Evolutionary conservation across 108 stramenopile genomes (phyloP).

Genomic region (Fistulifera pelliculosa): DNA sequence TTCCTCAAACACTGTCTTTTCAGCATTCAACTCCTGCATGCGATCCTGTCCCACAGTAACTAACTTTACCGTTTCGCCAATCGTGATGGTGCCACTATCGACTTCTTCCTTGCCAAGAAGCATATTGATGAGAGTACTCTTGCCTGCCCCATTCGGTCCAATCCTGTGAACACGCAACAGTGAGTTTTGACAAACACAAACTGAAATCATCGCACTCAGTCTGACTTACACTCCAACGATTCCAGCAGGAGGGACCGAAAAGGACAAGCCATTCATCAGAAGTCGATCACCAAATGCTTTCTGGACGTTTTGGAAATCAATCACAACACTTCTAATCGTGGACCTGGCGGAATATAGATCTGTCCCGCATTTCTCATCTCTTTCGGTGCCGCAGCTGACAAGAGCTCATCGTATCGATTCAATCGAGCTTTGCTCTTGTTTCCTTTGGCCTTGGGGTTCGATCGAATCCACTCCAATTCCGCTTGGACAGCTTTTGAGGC

Average conservation of each 20-base stretch:
- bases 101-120: constrained; percentile 73
- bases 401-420: constrained; percentile 81
- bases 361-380: constrained; percentile 72
- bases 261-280: constrained; percentile 79
- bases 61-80: constrained; percentile 86
- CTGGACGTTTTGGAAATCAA: constrained; percentile 59
- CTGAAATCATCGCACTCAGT: background rate
- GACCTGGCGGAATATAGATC: constrained; percentile 94
- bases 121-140: constrained; percentile 87
- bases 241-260: constrained; percentile 80
- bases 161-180: no score
- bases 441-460: constrained; percentile 83
- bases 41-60: constrained; percentile 90
- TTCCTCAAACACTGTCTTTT: constrained; percentile 87
- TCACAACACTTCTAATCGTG: constrained; percentile 79
- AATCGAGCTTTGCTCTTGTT: constrained; percentile 87
- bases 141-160: constrained; percentile 34
- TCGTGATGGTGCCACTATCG: constrained; percentile 64
- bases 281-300: constrained; percentile 76
- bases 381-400: constrained; percentile 65
- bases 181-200: background rate
- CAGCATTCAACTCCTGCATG: constrained; percentile 76
- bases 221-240: constrained; percentile 86
- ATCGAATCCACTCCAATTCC: constrained; percentile 90
- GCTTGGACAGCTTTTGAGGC: constrained; percentile 68